Base-by-base conservation (phyloP, 805 yeast species). In the Cyberlindnera xishuangbannaensis region DNA sequence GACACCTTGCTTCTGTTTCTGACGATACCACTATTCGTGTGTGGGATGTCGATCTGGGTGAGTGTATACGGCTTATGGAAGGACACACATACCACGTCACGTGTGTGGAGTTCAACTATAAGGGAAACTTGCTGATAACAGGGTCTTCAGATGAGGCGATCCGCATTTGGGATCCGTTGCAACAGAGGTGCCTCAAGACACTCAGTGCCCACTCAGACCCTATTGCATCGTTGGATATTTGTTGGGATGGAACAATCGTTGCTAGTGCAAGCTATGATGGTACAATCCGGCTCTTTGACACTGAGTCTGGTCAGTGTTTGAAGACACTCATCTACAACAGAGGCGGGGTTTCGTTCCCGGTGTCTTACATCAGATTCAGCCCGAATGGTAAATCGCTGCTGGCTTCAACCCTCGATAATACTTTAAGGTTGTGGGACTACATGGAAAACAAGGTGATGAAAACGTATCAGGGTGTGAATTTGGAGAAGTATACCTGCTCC, bases 201-300 rank as follows among this genome's bases (percentile, higher is more conserved):
- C 61, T 90, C 31, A 82, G 95, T 25, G 97, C 97, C 0, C 98
- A 90, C 58, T 76, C 94, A 0, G 97, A 86, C 46, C 94, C 97
- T 0, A 83, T 92, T 2, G 76, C 84, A 15, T 69, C 84, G 0
- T 64, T 88, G 2, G 79, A 85, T 47, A 60, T 90, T 30, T 74
- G 83, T 2, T 76, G 73, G 36, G 95, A 83, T 45, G 87, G 88
- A 38, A 71, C 95, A 0, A 74, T 92, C 23, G 73, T 92, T 7
- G 82, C 78, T 3, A 81, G 95, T 41, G 92, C 94, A 0, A 81
- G 95, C 13, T 82, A 80, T 54, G 98, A 90, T 58, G 98, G 98
- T 4, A 67, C 86, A 44, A 81, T 90, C 17, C 66, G 98, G 31
- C 62, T 90, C 13, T 90, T 94, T 65, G 97, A 88, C 54, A 72